phyloP scores from a whole-genome alignment of 345 rosid species.

The Brassica incana region DNA sequence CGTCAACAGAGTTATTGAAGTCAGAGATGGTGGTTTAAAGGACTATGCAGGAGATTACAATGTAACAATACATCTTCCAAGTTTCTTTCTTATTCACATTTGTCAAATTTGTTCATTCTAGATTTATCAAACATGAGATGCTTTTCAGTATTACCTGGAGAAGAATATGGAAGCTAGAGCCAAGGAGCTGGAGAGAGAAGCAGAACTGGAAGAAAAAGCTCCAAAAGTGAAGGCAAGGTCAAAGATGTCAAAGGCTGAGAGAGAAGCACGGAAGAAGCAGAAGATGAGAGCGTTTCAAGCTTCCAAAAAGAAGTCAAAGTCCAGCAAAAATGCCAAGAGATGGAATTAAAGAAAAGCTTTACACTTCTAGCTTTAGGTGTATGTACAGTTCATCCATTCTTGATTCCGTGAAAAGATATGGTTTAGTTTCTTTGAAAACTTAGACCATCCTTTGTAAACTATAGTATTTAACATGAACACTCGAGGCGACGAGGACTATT shows the following conservation, averaged over 20 bases:
- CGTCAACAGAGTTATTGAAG: slow-evolving; percentile 92
- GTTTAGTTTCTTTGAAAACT: background rate
- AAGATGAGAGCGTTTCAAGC: slow-evolving; percentile 86
- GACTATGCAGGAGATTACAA: slow-evolving; percentile 90
- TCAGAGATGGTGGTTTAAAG: slow-evolving; percentile 60
- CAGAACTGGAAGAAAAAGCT: slow-evolving; percentile 77
- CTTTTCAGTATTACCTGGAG: slow-evolving; percentile 74
- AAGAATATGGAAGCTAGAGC: slow-evolving; percentile 85
- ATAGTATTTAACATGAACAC: background rate
- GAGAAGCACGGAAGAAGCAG: slow-evolving; percentile 89
- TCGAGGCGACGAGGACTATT: background rate
- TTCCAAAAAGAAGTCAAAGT: slow-evolving; percentile 30
- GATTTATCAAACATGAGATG: background rate
- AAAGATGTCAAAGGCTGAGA: slow-evolving; percentile 98
- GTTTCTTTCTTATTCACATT: background rate
- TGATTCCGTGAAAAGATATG: background rate
- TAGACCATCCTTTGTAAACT: background rate
- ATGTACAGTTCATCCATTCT: background rate
- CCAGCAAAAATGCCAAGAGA: slow-evolving; percentile 75
- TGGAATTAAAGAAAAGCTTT: slow-evolving; percentile 49
- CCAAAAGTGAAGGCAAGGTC: slow-evolving; percentile 93
- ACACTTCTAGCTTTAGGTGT: background rate
- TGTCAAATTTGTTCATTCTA: background rate
- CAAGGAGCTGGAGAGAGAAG: slow-evolving; percentile 75
- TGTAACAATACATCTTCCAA: slow-evolving; percentile 34